Conservation (phyloP, 805 yeast species). For the Saturnispora silvae region DNA sequence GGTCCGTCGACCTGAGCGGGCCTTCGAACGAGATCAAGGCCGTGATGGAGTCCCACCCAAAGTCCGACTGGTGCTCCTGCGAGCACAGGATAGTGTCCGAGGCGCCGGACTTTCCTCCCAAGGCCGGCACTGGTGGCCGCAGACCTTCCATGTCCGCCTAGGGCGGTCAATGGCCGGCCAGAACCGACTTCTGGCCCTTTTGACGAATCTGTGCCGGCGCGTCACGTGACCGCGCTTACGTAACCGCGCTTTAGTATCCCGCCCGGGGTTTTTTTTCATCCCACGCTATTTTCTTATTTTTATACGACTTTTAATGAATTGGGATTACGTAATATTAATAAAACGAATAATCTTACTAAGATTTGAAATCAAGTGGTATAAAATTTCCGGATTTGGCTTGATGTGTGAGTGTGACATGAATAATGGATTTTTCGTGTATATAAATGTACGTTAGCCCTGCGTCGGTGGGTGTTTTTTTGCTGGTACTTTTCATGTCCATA, state of each 20-base stretch:
- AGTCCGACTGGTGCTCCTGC: conserved; percentile 45
- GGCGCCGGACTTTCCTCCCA: conserved; percentile 42
- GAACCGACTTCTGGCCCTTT: too few relatives aligned
- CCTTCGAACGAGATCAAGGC: conserved; percentile 31
- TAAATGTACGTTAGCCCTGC: conserved; percentile 7
- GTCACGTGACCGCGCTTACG: too few relatives aligned
- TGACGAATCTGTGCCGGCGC: too few relatives aligned
- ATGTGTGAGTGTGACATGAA: neutral
- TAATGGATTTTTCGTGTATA: conserved; percentile 1
- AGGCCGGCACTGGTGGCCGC: conserved; percentile 44
- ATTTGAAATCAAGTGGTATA: conserved; percentile 1
- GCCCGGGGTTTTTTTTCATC: neutral
- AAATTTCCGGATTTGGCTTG: neutral
- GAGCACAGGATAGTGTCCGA: conserved; percentile 31
- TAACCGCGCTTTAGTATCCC: too few relatives aligned
- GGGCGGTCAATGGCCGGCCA: too few relatives aligned
- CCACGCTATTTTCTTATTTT: neutral
- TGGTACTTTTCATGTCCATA: conserved; percentile 13
- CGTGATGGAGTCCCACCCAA: conserved; percentile 45
- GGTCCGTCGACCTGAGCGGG: conserved; percentile 27
- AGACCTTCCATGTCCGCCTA: neutral
- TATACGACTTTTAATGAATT: too few relatives aligned
- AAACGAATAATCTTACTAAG: conserved; percentile 3
- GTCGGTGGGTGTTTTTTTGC: conserved; percentile 7
- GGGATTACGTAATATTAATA: too few relatives aligned